These are phyloP conservation scores for Neodidymelliopsis sp. DNA, from an alignment of 2,329 filamentous ascomycete species.

Conservation along the genomic window DNA sequence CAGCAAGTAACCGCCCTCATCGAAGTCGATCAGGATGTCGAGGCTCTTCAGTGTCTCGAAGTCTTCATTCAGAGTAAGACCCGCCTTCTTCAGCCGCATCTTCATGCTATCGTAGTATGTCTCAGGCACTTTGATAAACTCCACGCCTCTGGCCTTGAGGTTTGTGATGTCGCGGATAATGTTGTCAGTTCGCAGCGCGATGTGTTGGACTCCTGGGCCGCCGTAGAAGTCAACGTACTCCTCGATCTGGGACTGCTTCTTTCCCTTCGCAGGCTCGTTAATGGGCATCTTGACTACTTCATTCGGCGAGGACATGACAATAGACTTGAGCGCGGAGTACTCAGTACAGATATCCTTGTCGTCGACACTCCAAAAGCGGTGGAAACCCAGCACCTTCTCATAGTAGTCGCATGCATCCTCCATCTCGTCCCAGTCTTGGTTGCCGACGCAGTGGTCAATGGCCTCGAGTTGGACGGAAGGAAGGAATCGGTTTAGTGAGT, in stretches of 20 bases:
- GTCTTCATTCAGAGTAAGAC: slow-evolving; percentile 74
- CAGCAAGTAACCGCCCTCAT: slow-evolving; percentile 84
- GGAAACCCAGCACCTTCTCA: slow-evolving; percentile 88
- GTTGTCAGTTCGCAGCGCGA: slow-evolving; percentile 81
- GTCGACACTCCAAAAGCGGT: slow-evolving; percentile 97
- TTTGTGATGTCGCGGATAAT: slow-evolving; percentile 81
- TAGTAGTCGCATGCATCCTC: slow-evolving; percentile 73
- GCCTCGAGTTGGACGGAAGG: slow-evolving; percentile 72
- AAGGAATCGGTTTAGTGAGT: slow-evolving; percentile 59
- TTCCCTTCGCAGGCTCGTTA: slow-evolving; percentile 91
- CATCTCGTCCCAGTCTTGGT: slow-evolving; percentile 96
- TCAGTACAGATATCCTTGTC: slow-evolving; percentile 93
- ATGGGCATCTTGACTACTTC: slow-evolving; percentile 97
- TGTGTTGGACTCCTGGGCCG: slow-evolving; percentile 90
- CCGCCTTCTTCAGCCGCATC: slow-evolving; percentile 70
- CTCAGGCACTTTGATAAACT: slow-evolving; percentile 89
- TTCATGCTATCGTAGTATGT: slow-evolving; percentile 86
- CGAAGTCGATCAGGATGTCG: slow-evolving; percentile 94
- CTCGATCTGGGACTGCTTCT: slow-evolving; percentile 93
- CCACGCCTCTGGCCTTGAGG: slow-evolving; percentile 84
- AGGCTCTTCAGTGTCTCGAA: slow-evolving; percentile 77
- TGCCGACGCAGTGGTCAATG: slow-evolving; percentile 97
- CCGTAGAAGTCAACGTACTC: slow-evolving; percentile 87
- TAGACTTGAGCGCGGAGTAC: slow-evolving; percentile 84
- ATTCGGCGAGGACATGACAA: slow-evolving; percentile 89